phyloP scores from a whole-genome alignment of 108 stramenopile genomes.

The Epithemia pelagica region DNA sequence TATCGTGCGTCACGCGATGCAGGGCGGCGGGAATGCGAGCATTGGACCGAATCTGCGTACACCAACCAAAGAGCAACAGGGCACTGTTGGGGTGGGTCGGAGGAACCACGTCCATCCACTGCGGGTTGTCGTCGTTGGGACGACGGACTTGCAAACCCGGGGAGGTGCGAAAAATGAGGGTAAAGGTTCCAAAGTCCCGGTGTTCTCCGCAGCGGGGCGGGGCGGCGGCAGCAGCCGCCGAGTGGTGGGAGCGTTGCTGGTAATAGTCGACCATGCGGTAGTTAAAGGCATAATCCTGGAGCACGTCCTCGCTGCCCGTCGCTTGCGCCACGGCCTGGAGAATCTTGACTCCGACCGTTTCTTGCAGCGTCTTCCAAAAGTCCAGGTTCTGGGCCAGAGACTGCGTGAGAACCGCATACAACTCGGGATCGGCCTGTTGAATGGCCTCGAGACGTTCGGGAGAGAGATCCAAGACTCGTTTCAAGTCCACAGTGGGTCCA shows the following conservation, averaged over 20 bases:
- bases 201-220: constrained; percentile 28
- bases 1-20: constrained; percentile 10
- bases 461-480: constrained; percentile 21
- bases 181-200: constrained; percentile 25
- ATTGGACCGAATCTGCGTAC: constrained; percentile 25
- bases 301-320: constrained; percentile 14
- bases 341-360: constrained; percentile 9
- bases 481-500: constrained; percentile 14
- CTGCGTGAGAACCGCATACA: constrained; percentile 3
- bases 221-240: background rate
- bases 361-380: constrained; percentile 4
- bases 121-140: too few relatives aligned
- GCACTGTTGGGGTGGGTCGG: too few relatives aligned
- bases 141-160: constrained; percentile 17
- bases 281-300: constrained; percentile 21
- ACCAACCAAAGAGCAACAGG: constrained; percentile 25
- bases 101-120: too few relatives aligned
- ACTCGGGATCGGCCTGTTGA: constrained; percentile 10
- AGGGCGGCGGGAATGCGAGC: constrained; percentile 22
- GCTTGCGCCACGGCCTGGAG: constrained; percentile 14
- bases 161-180: constrained; percentile 13
- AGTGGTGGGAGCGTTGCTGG: background rate
- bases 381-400: background rate
- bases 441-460: constrained; percentile 22
- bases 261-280: constrained; percentile 34